Evolutionary conservation across 805 yeast species (phyloP), one percentile per base, ranked within the genome.

Genomic region (Ogataea polymorpha): DNA sequence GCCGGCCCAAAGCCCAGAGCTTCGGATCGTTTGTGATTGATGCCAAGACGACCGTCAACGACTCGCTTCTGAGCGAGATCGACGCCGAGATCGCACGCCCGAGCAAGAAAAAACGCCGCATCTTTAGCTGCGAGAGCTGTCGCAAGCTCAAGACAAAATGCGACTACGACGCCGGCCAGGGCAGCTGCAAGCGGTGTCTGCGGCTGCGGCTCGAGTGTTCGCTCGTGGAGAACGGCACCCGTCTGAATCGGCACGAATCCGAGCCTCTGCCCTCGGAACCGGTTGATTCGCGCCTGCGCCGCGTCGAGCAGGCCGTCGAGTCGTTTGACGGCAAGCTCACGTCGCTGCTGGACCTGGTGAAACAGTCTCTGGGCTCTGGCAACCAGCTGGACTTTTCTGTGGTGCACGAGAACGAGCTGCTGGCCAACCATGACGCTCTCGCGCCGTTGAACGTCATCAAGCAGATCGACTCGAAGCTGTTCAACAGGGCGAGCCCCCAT

Each of bases 141-240:
- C 63, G 82, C 11, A 73, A 68, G 51, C 65, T 76, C 44, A 79
- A 79, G 53, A 78, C 83, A 2, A 66, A 81, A 42, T 79, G 85
- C 55, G 80, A 74, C 43, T 70, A 67, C 48, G 75, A 72, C 30
- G 66, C 68, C 0, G 51, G 60, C 2, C 53, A 56, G 10, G 68
- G 66, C 4, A 68, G 69, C 46, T 79, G 84, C 49, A 75, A 74
- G 41, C 62, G 82, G 21, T 79, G 85, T 47, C 62, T 59, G 31
- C 66, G 76, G 21, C 51, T 78, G 28, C 57, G 70, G 31, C 50
- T 76, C 7, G 67, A 63, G 0, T 79, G 85, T 46, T 74, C 80
- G 0, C 50, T 77, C 30, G 63, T 24, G 26, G 20, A 37, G 23
- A 28, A 21, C 18, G 26, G 23, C 7, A 5, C 18, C 23, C 21